Percentiles rank a stretch among this genome's conserved stretches.
phyloP scores from a whole-genome alignment of 176 grass and related monocot species.

The Raddia distichophylla region DNA sequence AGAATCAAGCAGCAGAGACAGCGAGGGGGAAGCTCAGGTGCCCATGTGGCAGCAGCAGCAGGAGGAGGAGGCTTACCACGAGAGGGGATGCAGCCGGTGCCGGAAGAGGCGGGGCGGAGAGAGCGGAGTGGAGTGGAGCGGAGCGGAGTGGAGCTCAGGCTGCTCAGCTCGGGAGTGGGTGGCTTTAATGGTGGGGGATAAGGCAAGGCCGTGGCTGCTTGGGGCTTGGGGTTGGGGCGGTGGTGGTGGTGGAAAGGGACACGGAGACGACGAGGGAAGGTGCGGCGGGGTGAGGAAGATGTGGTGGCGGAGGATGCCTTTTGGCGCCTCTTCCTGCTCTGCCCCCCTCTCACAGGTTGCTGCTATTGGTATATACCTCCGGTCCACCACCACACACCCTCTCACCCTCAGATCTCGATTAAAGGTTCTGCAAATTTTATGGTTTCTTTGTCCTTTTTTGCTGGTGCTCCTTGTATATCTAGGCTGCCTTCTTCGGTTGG shows the following conservation, averaged over 20 bases:
- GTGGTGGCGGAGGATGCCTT: slow-evolving; percentile 49
- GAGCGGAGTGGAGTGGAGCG: too few species aligned
- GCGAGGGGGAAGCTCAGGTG: background rate
- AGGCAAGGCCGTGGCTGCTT: background rate
- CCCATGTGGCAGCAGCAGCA: background rate
- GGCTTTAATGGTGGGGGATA: background rate
- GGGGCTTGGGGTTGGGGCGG: background rate
- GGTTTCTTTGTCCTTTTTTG: too few species aligned
- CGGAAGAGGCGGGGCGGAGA: background rate
- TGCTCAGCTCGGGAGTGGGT: background rate
- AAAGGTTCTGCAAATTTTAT: too few species aligned
- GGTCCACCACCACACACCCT: background rate
- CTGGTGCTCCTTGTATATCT: too few species aligned
- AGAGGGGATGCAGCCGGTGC: background rate
- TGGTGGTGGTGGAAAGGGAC: slow-evolving; percentile 23
- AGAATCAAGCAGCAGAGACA: background rate
- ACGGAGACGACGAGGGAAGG: background rate
- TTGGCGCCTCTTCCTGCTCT: slow-evolving; percentile 48
- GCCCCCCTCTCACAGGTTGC: background rate
- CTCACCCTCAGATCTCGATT: too few species aligned
- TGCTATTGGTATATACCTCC: slow-evolving; percentile 24
- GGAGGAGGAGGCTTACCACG: background rate
- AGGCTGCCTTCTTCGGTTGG: too few species aligned
- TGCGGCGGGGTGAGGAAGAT: slow-evolving; percentile 28
- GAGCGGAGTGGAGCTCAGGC: background rate